A percentile compares a stretch with the other conserved stretches of the same genome.
Evolutionary conservation across 1,284 basidiomycete species (phyloP).

Genomic region (Pterula multifida): DNA sequence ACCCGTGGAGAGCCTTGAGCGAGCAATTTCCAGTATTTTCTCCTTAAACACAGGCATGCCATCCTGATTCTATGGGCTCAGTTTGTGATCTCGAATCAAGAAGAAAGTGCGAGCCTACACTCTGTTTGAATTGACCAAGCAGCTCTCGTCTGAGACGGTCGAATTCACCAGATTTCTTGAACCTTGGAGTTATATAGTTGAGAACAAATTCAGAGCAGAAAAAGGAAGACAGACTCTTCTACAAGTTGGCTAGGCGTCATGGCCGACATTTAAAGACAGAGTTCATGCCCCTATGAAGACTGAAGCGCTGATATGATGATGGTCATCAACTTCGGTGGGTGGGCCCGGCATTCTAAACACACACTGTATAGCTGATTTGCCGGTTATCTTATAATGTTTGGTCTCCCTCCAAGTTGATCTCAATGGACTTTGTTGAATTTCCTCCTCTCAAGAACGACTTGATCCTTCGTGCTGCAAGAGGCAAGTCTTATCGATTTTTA

Average conservation of each 20-base stretch:
- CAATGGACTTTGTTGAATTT: slow-evolving; percentile 34
- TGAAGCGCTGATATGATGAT: background rate
- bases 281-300: background rate
- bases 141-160: slow-evolving; percentile 59
- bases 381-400: background rate
- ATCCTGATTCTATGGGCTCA: slow-evolving; percentile 2
- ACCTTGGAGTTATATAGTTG: slow-evolving; percentile 26
- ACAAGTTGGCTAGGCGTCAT: slow-evolving; percentile 45
- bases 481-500: slow-evolving; percentile 22
- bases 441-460: slow-evolving; percentile 84
- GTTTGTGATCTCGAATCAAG: background rate
- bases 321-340: background rate
- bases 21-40: slow-evolving; percentile 40
- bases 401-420: background rate
- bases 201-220: background rate
- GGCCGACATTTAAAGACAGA: slow-evolving; percentile 22
- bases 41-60: slow-evolving; percentile 6
- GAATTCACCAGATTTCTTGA: slow-evolving; percentile 72
- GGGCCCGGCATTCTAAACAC: background rate
- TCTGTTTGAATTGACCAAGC: slow-evolving; percentile 47
- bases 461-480: slow-evolving; percentile 78
- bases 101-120: slow-evolving; percentile 28
- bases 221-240: slow-evolving; percentile 34
- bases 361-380: too few species aligned
- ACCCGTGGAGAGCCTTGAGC: slow-evolving; percentile 38